phyloP scores from a whole-genome alignment of 345 rosid genomes.

The Aethionema arabicum region DNA sequence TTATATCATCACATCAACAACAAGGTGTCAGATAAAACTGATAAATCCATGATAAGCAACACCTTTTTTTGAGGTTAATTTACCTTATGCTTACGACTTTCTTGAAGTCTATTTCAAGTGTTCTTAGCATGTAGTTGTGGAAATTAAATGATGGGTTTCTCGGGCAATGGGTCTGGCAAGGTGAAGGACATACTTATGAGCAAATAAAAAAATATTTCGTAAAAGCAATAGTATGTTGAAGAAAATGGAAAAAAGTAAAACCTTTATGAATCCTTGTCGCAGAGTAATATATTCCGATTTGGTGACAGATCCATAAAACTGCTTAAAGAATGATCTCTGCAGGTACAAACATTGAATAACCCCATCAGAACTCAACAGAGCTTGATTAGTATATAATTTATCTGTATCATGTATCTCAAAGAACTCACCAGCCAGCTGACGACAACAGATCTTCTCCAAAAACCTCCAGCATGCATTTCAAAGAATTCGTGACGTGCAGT shows the following conservation, averaged over 20 bases:
- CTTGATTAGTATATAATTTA: background rate
- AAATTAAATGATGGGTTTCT: constrained; percentile 44
- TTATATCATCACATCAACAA: constrained; percentile 19
- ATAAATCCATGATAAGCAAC: background rate
- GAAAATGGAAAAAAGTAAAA: constrained; percentile 24
- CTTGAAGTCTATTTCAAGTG: constrained; percentile 62
- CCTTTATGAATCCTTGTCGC: constrained; percentile 74
- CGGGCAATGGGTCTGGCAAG: constrained; percentile 50
- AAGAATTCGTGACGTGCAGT: constrained; percentile 33
- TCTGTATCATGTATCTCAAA: no score
- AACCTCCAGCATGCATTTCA: constrained; percentile 47
- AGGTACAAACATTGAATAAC: constrained; percentile 10
- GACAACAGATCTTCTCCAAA: constrained; percentile 64
- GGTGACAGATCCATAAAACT: constrained; percentile 75
- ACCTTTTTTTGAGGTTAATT: constrained; percentile 7
- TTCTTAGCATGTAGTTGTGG: constrained; percentile 64
- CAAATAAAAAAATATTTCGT: background rate
- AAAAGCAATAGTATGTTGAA: background rate
- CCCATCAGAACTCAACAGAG: background rate
- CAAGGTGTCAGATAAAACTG: constrained; percentile 10
- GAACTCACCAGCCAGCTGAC: constrained; percentile 78
- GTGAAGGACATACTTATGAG: background rate
- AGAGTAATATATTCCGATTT: constrained; percentile 71
- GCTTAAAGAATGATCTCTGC: constrained; percentile 85
- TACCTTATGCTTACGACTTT: constrained; percentile 79